Evolutionary conservation across 148 eudicot genomes (phyloP).

Genomic region (Fallopia convolvulus): DNA sequence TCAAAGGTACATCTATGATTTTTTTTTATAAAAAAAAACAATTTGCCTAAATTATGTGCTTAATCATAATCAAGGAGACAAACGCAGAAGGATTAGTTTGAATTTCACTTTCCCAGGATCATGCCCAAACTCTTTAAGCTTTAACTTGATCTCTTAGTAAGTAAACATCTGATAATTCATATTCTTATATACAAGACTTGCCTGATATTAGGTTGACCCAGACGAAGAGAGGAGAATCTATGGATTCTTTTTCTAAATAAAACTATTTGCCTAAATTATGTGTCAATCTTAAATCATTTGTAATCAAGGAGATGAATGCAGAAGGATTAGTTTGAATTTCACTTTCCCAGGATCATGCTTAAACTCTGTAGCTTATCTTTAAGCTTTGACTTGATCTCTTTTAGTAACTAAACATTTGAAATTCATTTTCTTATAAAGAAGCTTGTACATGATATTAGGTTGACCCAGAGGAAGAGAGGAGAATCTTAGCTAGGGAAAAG

Average conservation of each 20-base stretch:
- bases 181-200: neutral
- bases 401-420: neutral
- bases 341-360: neutral
- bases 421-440: neutral
- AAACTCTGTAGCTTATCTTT: neutral
- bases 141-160: no score
- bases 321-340: neutral
- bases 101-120: no score
- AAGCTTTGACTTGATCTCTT: neutral
- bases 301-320: neutral
- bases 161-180: neutral
- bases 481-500: slow-evolving; percentile 67
- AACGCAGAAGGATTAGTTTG: no score
- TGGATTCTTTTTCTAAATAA: neutral
- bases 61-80: neutral
- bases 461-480: slow-evolving; percentile 93
- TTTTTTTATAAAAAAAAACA: neutral
- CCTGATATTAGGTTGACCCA: slow-evolving; percentile 61
- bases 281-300: neutral
- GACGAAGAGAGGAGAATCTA: slow-evolving; percentile 67
- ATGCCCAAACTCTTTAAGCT: no score
- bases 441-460: slow-evolving; percentile 33
- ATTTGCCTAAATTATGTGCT: neutral
- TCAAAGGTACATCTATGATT: slow-evolving; percentile 47
- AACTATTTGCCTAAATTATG: neutral